phyloP scores from a whole-genome alignment of 139 green algal genomes.

The Mychonastes homosphaera region DNA sequence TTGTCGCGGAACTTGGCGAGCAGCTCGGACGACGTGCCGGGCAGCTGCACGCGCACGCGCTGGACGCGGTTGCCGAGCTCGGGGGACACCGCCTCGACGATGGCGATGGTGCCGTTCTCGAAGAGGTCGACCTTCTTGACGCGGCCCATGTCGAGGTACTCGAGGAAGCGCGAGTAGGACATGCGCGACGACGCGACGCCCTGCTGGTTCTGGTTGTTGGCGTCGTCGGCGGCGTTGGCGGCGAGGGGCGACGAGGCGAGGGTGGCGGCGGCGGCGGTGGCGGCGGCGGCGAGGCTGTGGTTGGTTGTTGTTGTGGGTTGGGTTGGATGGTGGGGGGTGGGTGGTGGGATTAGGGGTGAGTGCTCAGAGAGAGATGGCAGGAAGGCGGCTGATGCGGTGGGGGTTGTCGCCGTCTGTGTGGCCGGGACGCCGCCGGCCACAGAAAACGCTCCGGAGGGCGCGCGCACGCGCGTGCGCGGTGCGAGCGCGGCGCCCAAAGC shows the following conservation, averaged over 20 bases:
- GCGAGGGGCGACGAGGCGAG: too few relatives aligned
- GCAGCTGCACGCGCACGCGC: constrained; percentile 96
- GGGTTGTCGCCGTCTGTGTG: too few relatives aligned
- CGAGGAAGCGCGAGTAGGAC: constrained; percentile 98
- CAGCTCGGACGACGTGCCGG: constrained; percentile 83
- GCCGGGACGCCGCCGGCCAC: too few relatives aligned
- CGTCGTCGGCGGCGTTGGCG: constrained; percentile 33
- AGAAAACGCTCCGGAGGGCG: neutral
- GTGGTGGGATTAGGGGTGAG: too few relatives aligned
- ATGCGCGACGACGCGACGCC: constrained; percentile 94
- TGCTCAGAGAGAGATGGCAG: too few relatives aligned
- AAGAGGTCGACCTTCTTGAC: constrained; percentile 99
- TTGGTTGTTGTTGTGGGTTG: too few relatives aligned
- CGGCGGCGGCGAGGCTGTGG: constrained; percentile 13
- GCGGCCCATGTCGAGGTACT: constrained; percentile 98
- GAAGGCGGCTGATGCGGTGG: too few relatives aligned
- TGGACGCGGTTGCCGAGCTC: constrained; percentile 98
- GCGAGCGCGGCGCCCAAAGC: neutral
- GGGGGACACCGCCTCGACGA: constrained; percentile 96
- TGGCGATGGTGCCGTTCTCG: constrained; percentile 98
- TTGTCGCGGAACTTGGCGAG: constrained; percentile 95
- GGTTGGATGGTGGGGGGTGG: too few relatives aligned
- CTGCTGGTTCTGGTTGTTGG: too few relatives aligned
- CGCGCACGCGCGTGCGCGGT: neutral
- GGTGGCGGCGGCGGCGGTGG: constrained; percentile 16